Evolutionary conservation across 352 stramenopile species (phyloP), one percentile per base, ranked within the genome.

Genomic region (Nothophytophthora sp.): DNA sequence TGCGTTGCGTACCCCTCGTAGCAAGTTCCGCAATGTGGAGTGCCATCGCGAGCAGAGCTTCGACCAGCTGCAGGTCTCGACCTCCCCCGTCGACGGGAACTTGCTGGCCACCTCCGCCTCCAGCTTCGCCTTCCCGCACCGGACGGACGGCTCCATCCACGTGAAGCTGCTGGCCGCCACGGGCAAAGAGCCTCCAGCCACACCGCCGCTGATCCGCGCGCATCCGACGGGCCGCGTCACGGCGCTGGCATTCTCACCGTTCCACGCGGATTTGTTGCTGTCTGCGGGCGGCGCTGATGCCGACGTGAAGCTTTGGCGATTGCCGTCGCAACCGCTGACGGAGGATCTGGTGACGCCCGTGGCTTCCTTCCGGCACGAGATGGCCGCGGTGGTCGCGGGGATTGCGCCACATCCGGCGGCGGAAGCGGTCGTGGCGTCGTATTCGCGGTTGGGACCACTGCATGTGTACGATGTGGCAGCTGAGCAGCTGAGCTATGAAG

Each of bases 21-120:
- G 83, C 55, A 93, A 93, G 55, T 88, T 90, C 53, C 80, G 83
- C 50, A 91, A 91, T 59, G 54, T 91, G 25, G 80, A 91, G 63
- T 87, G 74, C 65, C 66, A 67, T 27, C 70, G 68, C 16, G 81
- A 85, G 29, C 64, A 81, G 29, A 73, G 55, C 49, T 93, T 75
- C 45, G 78, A 91, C 32, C 74, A 84, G 49, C 62, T 93, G 38
- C 78, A 90, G 43, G 67, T 89, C 32, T 73, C 70, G 18, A 19
- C 33, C 2, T 55, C 63, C 24, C 53, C 61, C 5, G 51, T 80
- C 8, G 81, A 90, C 16, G 66, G 67, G 60, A 85, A 73, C 50
- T 54, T 66, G 10, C 38, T 91, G 29, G 58, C 76, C 3, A 70
- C 67, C 18, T 70, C 72, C 1, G 23, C 34, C 35, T 59, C 71